Conservation (phyloP, 2,329 filamentous ascomycete genomes). For the Daldinia eschscholtzii region DNA sequence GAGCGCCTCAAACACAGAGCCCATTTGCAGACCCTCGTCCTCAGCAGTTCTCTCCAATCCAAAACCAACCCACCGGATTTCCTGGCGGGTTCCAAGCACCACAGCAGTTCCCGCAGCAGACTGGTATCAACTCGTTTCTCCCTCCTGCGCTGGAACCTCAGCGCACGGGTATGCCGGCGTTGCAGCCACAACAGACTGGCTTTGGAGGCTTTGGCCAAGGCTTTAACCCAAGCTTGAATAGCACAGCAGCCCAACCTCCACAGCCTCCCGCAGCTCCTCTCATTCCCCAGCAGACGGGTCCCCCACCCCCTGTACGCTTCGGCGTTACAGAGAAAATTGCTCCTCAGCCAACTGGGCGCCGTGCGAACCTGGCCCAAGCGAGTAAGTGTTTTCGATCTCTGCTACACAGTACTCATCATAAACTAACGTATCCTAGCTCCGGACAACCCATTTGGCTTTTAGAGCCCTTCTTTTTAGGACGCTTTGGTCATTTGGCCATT, state of each 20-base stretch:
- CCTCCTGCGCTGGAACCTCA: constrained; percentile 72
- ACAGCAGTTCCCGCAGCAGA: constrained; percentile 62
- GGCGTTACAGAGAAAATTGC: constrained; percentile 85
- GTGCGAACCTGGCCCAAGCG: constrained; percentile 92
- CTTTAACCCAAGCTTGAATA: constrained; percentile 62
- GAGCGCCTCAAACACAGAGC: constrained; percentile 58
- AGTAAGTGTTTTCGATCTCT: constrained; percentile 75
- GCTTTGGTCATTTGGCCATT: constrained; percentile 8
- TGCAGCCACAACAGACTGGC: constrained; percentile 60
- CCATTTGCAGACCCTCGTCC: constrained; percentile 58
- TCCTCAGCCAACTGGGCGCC: constrained; percentile 87
- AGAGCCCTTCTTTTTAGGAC: constrained; percentile 15
- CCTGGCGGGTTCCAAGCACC: constrained; percentile 54
- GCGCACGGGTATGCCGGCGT: constrained; percentile 63
- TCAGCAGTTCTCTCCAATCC: constrained; percentile 62
- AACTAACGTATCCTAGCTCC: constrained; percentile 57
- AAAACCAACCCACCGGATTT: constrained; percentile 75
- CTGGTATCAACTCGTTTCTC: constrained; percentile 69
- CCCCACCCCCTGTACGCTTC: constrained; percentile 88
- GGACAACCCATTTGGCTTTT: constrained; percentile 67
- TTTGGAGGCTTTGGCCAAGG: constrained; percentile 61
- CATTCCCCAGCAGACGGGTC: constrained; percentile 84
- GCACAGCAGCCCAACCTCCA: constrained; percentile 67
- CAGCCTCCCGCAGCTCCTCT: constrained; percentile 68
- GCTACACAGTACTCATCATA: constrained; percentile 20